phyloP scores from a whole-genome alignment of 345 rosid genomes.

The Passiflora organensis region DNA sequence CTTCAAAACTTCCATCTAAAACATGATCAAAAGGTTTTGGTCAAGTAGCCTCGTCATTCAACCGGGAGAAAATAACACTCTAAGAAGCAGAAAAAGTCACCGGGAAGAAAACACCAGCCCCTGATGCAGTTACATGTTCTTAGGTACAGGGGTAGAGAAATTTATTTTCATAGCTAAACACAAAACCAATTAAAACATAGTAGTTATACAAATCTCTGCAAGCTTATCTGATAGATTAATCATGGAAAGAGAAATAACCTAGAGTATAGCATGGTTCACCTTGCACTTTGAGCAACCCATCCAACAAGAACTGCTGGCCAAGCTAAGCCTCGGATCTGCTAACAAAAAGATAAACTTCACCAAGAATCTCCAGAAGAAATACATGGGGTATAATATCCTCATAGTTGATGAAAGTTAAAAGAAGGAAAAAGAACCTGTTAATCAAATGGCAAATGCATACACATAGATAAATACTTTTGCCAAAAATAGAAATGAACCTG shows the following conservation, averaged over 20 bases:
- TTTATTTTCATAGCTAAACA: too few species aligned
- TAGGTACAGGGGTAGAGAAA: too few species aligned
- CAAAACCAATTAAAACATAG: not conserved
- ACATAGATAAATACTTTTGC: not conserved
- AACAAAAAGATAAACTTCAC: slow-evolving; percentile 1
- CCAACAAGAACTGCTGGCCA: slow-evolving; percentile 91
- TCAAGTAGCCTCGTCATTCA: not conserved
- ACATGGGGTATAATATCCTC: not conserved
- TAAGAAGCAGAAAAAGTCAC: too few species aligned
- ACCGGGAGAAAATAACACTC: too few species aligned
- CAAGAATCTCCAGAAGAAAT: not conserved
- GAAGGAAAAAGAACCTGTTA: not conserved
- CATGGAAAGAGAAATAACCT: not conserved
- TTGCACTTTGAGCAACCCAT: slow-evolving; percentile 96
- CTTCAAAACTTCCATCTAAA: not conserved
- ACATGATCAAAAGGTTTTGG: not conserved
- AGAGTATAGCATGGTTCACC: slow-evolving; percentile 35
- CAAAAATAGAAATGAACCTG: slow-evolving; percentile 52
- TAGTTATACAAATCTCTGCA: too few species aligned
- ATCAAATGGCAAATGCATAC: not conserved
- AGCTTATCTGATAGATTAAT: not conserved
- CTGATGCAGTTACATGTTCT: not conserved
- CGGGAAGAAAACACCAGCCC: not conserved
- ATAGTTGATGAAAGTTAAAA: not conserved
- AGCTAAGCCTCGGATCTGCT: slow-evolving; percentile 84